Conservation (phyloP, 352 stramenopile genomes). For the Aphanomyces invadans region DNA sequence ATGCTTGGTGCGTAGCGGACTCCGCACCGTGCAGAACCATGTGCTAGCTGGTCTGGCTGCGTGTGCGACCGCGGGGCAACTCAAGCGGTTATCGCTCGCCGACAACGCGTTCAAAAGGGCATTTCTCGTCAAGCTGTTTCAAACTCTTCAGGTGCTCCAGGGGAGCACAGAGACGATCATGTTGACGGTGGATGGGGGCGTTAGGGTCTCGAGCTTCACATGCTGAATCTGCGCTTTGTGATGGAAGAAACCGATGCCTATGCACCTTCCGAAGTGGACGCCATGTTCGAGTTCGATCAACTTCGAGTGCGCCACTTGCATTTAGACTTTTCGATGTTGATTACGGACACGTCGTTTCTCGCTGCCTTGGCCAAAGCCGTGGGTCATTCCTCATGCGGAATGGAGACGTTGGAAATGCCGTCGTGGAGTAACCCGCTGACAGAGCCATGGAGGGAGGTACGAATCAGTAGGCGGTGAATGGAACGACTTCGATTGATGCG, state of each 20-base stretch:
- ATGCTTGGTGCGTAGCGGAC: too few relatives aligned
- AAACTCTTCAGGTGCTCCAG: background rate
- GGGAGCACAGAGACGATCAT: too few relatives aligned
- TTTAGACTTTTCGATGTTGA: conserved; percentile 1
- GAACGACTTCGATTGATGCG: too few relatives aligned
- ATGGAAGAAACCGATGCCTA: background rate
- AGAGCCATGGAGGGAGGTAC: background rate
- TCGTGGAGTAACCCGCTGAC: background rate
- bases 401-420: background rate
- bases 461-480: too few relatives aligned
- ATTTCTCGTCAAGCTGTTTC: conserved; percentile 5
- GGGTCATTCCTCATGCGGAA: background rate
- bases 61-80: background rate
- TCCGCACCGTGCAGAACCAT: background rate
- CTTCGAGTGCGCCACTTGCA: conserved; percentile 7
- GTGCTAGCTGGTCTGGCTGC: background rate
- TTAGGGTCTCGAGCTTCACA: background rate
- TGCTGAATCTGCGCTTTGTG: conserved; percentile 13
- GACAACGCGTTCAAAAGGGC: background rate
- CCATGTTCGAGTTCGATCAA: background rate
- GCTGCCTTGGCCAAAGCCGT: background rate
- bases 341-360: conserved; percentile 6
- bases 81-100: conserved; percentile 1
- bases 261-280: too few relatives aligned
- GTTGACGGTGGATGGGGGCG: too few relatives aligned